Evolutionary conservation across 306 rosid species (phyloP).

Genomic region (Cicer pinnatifidum): DNA sequence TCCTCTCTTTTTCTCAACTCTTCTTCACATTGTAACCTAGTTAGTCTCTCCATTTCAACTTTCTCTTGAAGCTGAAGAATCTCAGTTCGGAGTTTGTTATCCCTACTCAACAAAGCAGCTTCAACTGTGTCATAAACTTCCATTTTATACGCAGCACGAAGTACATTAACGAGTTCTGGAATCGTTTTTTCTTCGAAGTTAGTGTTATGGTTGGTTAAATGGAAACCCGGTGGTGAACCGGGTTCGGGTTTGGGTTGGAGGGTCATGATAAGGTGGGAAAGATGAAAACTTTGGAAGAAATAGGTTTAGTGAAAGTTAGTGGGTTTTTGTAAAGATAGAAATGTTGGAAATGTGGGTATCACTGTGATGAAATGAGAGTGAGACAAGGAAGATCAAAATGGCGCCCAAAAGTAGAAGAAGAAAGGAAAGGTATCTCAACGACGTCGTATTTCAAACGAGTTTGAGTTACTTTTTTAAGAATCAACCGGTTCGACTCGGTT

Average conservation of each 20-base stretch:
- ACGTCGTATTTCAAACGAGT: too few relatives aligned
- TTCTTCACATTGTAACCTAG: slow-evolving; percentile 16
- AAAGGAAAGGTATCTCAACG: too few relatives aligned
- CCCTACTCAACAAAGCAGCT: not conserved
- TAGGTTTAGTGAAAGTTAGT: too few relatives aligned
- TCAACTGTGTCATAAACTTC: not conserved
- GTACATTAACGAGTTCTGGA: not conserved
- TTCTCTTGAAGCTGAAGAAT: not conserved
- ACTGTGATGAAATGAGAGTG: too few relatives aligned
- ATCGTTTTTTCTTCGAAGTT: not conserved
- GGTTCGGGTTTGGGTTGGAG: slow-evolving; percentile 4
- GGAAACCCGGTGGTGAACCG: not conserved
- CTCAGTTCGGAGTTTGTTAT: not conserved
- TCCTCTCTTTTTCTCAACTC: slow-evolving; percentile 35
- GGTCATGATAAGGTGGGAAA: not conserved
- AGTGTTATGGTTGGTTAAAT: not conserved
- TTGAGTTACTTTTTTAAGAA: too few relatives aligned
- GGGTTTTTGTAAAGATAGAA: too few relatives aligned
- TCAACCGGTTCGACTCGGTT: too few relatives aligned
- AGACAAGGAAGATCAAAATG: too few relatives aligned
- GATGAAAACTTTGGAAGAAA: too few relatives aligned
- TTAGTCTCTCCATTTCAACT: not conserved
- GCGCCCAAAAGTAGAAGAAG: too few relatives aligned
- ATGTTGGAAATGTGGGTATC: too few relatives aligned
- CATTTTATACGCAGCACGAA: not conserved